Evolutionary conservation across 768 basidiomycete species (phyloP).

Genomic region (Vararia minispora): DNA sequence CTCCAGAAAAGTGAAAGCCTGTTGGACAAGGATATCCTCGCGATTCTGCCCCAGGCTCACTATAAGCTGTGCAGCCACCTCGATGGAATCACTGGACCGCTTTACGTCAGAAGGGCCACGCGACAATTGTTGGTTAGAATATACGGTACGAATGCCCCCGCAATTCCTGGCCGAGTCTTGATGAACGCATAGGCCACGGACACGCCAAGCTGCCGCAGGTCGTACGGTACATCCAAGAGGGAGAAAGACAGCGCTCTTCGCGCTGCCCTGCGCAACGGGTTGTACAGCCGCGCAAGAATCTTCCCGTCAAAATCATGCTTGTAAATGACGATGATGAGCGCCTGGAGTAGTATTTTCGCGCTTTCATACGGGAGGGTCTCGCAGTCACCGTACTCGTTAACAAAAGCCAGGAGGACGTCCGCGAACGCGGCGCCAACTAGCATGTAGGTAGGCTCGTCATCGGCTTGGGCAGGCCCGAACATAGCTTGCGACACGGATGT

Average conservation of each 20-base stretch:
- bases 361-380: constrained; percentile 40
- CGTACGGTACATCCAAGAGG: constrained; percentile 46
- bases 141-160: constrained; percentile 44
- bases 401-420: constrained; percentile 44
- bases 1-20: constrained; percentile 46
- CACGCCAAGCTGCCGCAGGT: constrained; percentile 54
- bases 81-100: constrained; percentile 41
- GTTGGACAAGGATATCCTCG: constrained; percentile 48
- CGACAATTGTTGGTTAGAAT: no score
- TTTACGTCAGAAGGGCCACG: no score
- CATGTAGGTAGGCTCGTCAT: constrained; percentile 30
- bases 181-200: constrained; percentile 53
- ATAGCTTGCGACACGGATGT: constrained; percentile 39
- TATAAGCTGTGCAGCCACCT: constrained; percentile 37
- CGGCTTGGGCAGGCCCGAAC: constrained; percentile 25
- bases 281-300: constrained; percentile 43
- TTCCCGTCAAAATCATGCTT: constrained; percentile 62
- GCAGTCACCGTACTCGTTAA: constrained; percentile 36
- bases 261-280: constrained; percentile 40
- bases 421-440: constrained; percentile 56
- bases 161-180: constrained; percentile 42
- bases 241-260: constrained; percentile 39
- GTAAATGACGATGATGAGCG: constrained; percentile 52
- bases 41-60: constrained; percentile 33
- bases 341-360: constrained; percentile 51